Percentiles rank a stretch among this genome's conserved stretches.
Evolutionary conservation across 768 basidiomycete species (phyloP).

Genomic region (Chlorophyllum brunneum): DNA sequence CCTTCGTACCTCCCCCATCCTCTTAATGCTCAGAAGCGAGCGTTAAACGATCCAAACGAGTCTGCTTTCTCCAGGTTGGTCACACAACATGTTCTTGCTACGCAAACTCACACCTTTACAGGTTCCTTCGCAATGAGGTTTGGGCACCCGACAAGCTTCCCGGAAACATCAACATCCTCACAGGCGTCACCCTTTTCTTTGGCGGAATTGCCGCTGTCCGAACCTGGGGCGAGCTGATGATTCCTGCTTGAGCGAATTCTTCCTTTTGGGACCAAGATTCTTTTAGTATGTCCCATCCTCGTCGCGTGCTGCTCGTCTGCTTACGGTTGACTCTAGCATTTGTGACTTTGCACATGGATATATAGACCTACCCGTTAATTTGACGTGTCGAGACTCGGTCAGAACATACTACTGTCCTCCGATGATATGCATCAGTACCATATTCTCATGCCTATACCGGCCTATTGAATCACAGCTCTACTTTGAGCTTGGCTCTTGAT

Average conservation of each 20-base stretch:
- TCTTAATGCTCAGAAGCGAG: slow-evolving; percentile 31
- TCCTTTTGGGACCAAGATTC: neutral
- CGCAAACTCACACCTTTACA: slow-evolving; percentile 10
- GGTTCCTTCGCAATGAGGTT: slow-evolving; percentile 60
- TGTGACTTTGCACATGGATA: too few species aligned
- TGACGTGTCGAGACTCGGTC: too few species aligned
- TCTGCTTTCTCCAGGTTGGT: slow-evolving; percentile 48
- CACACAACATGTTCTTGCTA: slow-evolving; percentile 20
- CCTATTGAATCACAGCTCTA: too few species aligned
- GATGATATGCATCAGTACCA: too few species aligned
- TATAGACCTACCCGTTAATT: neutral
- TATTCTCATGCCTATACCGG: too few species aligned
- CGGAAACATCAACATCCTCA: slow-evolving; percentile 70
- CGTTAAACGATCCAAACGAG: slow-evolving; percentile 56
- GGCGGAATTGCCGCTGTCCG: slow-evolving; percentile 69
- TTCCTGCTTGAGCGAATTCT: slow-evolving; percentile 49
- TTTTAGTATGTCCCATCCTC: neutral
- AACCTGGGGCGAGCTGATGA: slow-evolving; percentile 75
- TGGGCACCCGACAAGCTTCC: slow-evolving; percentile 68
- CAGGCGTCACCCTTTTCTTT: slow-evolving; percentile 62
- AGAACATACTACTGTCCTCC: too few species aligned
- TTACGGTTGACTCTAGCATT: neutral
- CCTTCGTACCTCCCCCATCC: slow-evolving; percentile 54
- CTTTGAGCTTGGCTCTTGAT: too few species aligned
- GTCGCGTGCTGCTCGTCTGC: neutral